Percentiles rank a stretch among this genome's conserved stretches.
These are phyloP conservation scores for Russula foetens DNA, from an alignment of 768 basidiomycete species.

Conservation along the genomic window DNA sequence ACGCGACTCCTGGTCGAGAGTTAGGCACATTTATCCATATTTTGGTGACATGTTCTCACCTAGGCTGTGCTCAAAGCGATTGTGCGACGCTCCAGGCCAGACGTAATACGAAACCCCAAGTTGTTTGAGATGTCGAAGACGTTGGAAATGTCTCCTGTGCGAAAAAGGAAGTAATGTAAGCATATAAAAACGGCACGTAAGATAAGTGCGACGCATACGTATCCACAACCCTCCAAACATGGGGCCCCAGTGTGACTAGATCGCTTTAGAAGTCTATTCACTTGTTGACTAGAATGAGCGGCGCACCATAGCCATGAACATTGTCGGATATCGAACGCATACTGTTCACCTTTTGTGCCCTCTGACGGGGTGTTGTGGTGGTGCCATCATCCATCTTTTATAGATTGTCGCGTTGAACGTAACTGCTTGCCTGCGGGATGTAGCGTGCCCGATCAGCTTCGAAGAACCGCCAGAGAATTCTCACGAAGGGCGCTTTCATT, in stretches of 20 bases:
- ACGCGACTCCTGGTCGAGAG: slow-evolving; percentile 58
- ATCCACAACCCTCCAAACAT: slow-evolving; percentile 50
- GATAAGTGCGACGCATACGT: slow-evolving; percentile 41
- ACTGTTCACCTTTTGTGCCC: background rate
- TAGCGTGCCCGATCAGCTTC: slow-evolving; percentile 8
- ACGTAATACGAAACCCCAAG: slow-evolving; percentile 70
- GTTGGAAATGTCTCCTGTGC: slow-evolving; percentile 62
- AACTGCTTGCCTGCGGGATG: slow-evolving; percentile 3
- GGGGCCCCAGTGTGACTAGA: slow-evolving; percentile 19
- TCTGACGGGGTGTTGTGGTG: background rate
- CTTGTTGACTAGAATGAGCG: background rate
- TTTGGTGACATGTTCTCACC: slow-evolving; percentile 33
- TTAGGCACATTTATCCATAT: background rate
- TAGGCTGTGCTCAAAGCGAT: slow-evolving; percentile 78
- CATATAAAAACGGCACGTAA: background rate
- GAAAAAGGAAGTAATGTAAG: background rate
- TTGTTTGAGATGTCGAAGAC: slow-evolving; percentile 70
- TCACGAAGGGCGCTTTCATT: background rate
- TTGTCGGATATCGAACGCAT: slow-evolving; percentile 13
- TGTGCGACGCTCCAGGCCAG: slow-evolving; percentile 73
- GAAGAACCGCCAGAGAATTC: background rate
- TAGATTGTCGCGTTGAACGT: background rate
- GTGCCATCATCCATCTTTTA: background rate
- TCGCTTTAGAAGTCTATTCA: background rate
- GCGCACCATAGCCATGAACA: slow-evolving; percentile 10